phyloP scores from a whole-genome alignment of 2,329 filamentous ascomycete species.

The Colletotrichum acutatum region DNA sequence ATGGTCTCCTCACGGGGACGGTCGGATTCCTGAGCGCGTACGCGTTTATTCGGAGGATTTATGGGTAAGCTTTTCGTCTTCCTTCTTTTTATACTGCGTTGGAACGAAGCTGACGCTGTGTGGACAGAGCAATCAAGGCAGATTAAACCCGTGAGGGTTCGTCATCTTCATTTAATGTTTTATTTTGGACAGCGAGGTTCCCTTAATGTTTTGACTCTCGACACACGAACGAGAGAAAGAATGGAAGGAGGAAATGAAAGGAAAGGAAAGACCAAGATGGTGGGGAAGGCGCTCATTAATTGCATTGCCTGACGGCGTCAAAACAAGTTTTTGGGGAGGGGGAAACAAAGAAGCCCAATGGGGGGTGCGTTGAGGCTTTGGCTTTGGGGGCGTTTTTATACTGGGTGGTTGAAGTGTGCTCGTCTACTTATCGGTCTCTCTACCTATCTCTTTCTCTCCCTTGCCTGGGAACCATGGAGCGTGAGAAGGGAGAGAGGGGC shows the following conservation, averaged over 20 bases:
- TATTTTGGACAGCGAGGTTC: neutral
- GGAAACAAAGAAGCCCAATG: conserved; percentile 3
- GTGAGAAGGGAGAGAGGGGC: neutral
- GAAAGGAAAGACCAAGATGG: neutral
- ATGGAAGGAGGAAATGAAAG: neutral
- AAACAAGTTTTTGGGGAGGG: neutral
- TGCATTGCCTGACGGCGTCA: conserved; percentile 23
- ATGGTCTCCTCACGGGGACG: conserved; percentile 83
- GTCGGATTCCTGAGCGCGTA: conserved; percentile 88
- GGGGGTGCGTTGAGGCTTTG: conserved; percentile 1
- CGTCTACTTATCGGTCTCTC: neutral
- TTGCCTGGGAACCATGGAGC: neutral
- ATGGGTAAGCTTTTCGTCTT: conserved; percentile 66
- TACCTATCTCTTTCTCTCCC: neutral
- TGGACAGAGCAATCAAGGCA: conserved; percentile 60
- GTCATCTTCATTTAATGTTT: neutral
- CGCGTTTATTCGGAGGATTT: conserved; percentile 85
- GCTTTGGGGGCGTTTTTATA: conserved; percentile 9
- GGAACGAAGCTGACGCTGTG: conserved; percentile 23
- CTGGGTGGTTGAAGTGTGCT: conserved; percentile 8
- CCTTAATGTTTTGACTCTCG: conserved; percentile 3
- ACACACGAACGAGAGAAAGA: neutral
- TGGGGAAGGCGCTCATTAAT: conserved; percentile 15
- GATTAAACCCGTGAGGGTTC: conserved; percentile 47
- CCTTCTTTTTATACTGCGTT: neutral